Percentiles rank a stretch among this genome's conserved stretches.
Evolutionary conservation across 1,139 yeast species (phyloP).

Genomic region (Candida sp.): DNA sequence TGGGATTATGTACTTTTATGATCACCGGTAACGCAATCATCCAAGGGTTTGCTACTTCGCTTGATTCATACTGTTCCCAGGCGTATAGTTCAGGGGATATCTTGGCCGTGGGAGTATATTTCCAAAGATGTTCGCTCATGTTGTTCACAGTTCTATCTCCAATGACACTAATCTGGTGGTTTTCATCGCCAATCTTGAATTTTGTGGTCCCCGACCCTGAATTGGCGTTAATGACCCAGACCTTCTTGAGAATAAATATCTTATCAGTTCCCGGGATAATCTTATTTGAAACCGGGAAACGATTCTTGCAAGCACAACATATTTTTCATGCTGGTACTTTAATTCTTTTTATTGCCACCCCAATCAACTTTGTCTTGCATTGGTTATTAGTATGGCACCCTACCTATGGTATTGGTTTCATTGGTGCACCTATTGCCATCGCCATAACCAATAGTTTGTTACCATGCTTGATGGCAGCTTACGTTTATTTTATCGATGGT

Average conservation of each 20-base stretch:
- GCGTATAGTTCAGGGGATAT: slow-evolving; percentile 42
- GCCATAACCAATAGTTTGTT: slow-evolving; percentile 64
- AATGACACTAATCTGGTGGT: slow-evolving; percentile 39
- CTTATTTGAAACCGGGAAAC: slow-evolving; percentile 38
- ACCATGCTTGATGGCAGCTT: slow-evolving; percentile 47
- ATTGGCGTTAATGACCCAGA: slow-evolving; percentile 28
- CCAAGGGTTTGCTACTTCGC: slow-evolving; percentile 54
- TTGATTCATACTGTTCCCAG: slow-evolving; percentile 53
- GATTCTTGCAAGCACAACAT: slow-evolving; percentile 41
- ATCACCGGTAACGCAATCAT: slow-evolving; percentile 45
- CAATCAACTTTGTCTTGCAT: slow-evolving; percentile 35
- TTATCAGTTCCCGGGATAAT: slow-evolving; percentile 38
- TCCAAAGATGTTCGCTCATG: slow-evolving; percentile 38
- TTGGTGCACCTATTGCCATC: slow-evolving; percentile 70
- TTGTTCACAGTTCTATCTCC: slow-evolving; percentile 18
- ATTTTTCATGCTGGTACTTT: slow-evolving; percentile 38
- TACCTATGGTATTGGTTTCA: slow-evolving; percentile 50
- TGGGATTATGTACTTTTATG: slow-evolving; percentile 48
- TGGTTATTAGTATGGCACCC: slow-evolving; percentile 51
- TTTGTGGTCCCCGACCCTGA: slow-evolving; percentile 28
- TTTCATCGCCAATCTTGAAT: slow-evolving; percentile 23
- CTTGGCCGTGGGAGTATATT: slow-evolving; percentile 33
- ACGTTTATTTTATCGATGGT: slow-evolving; percentile 56
- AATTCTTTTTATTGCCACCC: slow-evolving; percentile 32
- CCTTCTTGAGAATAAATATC: slow-evolving; percentile 23